A percentile compares a stretch with the other conserved stretches of the same genome.
Conservation (phyloP, 148 eudicot species). For the Chenopodium quinoa region DNA sequence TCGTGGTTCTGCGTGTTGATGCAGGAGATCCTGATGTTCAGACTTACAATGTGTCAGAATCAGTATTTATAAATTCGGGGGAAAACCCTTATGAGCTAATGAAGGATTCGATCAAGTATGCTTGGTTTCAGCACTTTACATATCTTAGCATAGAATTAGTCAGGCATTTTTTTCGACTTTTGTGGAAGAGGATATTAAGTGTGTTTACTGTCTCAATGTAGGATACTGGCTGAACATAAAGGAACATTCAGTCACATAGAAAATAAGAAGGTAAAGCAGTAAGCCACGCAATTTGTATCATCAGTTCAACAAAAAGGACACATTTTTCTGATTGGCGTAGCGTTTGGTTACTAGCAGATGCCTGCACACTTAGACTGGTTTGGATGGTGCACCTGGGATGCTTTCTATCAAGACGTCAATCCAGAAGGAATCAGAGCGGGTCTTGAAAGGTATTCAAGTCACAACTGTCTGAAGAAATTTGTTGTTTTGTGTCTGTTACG, state of each 20-base stretch:
- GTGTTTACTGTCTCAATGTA: conserved; percentile 20
- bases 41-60: conserved; percentile 41
- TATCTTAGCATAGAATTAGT: conserved; percentile 7
- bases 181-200: neutral
- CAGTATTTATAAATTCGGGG: conserved; percentile 55
- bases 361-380: conserved; percentile 66
- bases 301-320: neutral
- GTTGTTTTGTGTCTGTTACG: neutral
- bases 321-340: neutral
- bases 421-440: conserved; percentile 54
- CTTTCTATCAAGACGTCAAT: conserved; percentile 57
- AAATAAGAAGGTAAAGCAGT: conserved; percentile 49
- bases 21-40: conserved; percentile 52
- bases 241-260: conserved; percentile 58
- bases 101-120: conserved; percentile 50
- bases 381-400: conserved; percentile 80
- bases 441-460: conserved; percentile 46
- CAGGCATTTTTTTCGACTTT: neutral
- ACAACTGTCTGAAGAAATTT: neutral
- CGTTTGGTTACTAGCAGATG: conserved; percentile 30
- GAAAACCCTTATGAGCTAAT: conserved; percentile 55
- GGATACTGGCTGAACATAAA: conserved; percentile 54
- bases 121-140: conserved; percentile 8
- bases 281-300: neutral
- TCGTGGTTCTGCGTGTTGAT: neutral